Percentiles rank a stretch among this genome's conserved stretches.
Evolutionary conservation across 305 asterid genomes (phyloP).

Genomic region (Fraxinus ornus): DNA sequence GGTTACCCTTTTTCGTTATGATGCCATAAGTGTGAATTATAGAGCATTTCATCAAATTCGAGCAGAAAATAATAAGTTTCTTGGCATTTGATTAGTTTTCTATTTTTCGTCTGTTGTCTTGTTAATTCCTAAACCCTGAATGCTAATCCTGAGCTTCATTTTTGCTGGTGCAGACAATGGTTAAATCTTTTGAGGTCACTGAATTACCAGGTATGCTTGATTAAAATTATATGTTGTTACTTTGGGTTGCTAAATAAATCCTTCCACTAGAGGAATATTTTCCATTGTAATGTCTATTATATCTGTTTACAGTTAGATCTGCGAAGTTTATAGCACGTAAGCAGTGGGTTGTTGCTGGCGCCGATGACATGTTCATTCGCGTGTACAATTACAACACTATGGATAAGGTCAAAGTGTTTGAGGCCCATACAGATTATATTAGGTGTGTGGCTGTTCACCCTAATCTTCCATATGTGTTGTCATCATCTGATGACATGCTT

Average conservation of each 20-base stretch:
- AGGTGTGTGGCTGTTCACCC: conserved; percentile 74
- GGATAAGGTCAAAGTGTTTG: conserved; percentile 58
- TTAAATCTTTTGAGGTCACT: conserved; percentile 86
- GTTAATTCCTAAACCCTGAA: conserved; percentile 7
- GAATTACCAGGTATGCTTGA: conserved; percentile 81
- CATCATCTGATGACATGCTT: conserved; percentile 65
- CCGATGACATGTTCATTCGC: conserved; percentile 64
- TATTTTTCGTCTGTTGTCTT: conserved; percentile 1
- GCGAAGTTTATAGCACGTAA: conserved; percentile 61
- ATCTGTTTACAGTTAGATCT: conserved; percentile 53
- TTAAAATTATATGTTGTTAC: conserved; percentile 15
- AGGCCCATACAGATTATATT: conserved; percentile 67
- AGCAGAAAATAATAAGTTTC: conserved; percentile 13
- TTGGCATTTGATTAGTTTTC: background rate
- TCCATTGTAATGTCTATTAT: conserved; percentile 22
- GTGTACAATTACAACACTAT: conserved; percentile 66
- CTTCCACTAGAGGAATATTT: background rate
- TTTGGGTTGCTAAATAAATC: conserved; percentile 21
- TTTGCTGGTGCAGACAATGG: conserved; percentile 73
- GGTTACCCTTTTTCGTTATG: conserved; percentile 7
- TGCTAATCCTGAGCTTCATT: conserved; percentile 16
- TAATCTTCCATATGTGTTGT: conserved; percentile 59
- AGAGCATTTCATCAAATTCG: conserved; percentile 9
- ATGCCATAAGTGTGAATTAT: background rate
- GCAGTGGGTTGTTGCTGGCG: conserved; percentile 63